A percentile compares a stretch with the other conserved stretches of the same genome.
These are phyloP conservation scores for Ramaria sp. DNA, from an alignment of 768 basidiomycete species.

Conservation along the genomic window DNA sequence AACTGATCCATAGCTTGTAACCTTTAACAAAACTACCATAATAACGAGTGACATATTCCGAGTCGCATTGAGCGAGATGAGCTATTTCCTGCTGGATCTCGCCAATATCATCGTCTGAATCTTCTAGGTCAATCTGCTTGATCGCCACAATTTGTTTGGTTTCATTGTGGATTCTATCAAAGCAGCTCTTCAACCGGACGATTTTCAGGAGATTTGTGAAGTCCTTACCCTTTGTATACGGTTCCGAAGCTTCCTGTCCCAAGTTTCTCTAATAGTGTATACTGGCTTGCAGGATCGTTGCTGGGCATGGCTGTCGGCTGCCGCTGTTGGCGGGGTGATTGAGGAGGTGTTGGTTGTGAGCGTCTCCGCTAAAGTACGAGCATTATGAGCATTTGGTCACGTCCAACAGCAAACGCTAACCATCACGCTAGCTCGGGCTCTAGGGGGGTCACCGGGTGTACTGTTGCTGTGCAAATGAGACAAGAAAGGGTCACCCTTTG, in stretches of 20 bases:
- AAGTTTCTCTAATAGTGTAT: constrained; percentile 89
- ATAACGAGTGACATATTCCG: constrained; percentile 92
- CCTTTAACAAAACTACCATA: constrained; percentile 95
- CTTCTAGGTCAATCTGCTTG: constrained; percentile 98
- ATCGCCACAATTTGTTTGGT: constrained; percentile 93
- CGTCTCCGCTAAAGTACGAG: background rate
- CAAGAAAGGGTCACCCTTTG: no score
- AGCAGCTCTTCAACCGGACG: constrained; percentile 1
- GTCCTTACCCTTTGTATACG: constrained; percentile 78
- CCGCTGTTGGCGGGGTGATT: constrained; percentile 3
- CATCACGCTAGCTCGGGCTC: no score
- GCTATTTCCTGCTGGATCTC: constrained; percentile 99
- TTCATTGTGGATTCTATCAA: constrained; percentile 65
- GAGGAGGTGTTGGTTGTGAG: constrained; percentile 1
- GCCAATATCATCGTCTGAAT: constrained; percentile 96
- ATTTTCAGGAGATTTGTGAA: background rate
- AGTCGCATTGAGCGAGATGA: constrained; percentile 90
- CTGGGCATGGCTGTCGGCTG: constrained; percentile 20
- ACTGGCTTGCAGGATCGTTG: constrained; percentile 80
- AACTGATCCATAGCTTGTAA: constrained; percentile 91
- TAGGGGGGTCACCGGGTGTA: no score
- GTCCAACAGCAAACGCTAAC: no score
- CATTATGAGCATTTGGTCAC: no score
- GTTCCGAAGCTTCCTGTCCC: constrained; percentile 95
- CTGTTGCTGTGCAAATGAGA: no score